Percentiles rank a stretch among this genome's conserved stretches.
These are phyloP conservation scores for Trichocladium antarcticum DNA, from an alignment of 495 filamentous ascomycete genomes.

Conservation along the genomic window DNA sequence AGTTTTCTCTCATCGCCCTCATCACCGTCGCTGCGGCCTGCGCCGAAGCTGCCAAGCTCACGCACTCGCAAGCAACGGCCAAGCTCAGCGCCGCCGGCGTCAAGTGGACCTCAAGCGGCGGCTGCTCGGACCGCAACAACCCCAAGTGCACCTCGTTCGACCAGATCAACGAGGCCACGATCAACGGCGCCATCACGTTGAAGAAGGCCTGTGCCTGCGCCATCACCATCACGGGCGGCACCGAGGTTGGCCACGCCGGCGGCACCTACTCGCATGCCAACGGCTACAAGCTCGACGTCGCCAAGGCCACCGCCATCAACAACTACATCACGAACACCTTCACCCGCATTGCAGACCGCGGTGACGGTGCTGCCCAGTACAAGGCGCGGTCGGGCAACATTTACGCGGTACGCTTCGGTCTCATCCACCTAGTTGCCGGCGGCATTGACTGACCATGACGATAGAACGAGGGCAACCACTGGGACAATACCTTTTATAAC, in stretches of 20 bases:
- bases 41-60: conserved; percentile 11
- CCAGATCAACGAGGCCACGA: conserved; percentile 8
- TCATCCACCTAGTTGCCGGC: not conserved
- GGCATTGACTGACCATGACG: not conserved
- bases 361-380: conserved; percentile 13
- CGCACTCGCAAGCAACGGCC: conserved; percentile 9
- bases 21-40: conserved; percentile 1
- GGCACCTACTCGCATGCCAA: conserved; percentile 13
- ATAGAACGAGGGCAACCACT: conserved; percentile 15
- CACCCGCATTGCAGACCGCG: conserved; percentile 9
- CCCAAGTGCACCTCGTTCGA: conserved; percentile 15
- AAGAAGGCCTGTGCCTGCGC: conserved; percentile 12
- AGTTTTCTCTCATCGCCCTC: not conserved
- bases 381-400: conserved; percentile 13
- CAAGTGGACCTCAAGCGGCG: conserved; percentile 8
- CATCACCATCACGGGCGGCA: conserved; percentile 14
- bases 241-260: conserved; percentile 14
- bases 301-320: conserved; percentile 11
- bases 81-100: conserved; percentile 8
- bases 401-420: conserved; percentile 7
- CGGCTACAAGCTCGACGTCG: conserved; percentile 14
- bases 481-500: conserved; percentile 12
- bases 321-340: conserved; percentile 12
- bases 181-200: conserved; percentile 10
- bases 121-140: conserved; percentile 6